Percentiles rank a stretch among this genome's conserved stretches.
Conservation (phyloP, 148 eudicot genomes). For the Dysphania ambrosioides region DNA sequence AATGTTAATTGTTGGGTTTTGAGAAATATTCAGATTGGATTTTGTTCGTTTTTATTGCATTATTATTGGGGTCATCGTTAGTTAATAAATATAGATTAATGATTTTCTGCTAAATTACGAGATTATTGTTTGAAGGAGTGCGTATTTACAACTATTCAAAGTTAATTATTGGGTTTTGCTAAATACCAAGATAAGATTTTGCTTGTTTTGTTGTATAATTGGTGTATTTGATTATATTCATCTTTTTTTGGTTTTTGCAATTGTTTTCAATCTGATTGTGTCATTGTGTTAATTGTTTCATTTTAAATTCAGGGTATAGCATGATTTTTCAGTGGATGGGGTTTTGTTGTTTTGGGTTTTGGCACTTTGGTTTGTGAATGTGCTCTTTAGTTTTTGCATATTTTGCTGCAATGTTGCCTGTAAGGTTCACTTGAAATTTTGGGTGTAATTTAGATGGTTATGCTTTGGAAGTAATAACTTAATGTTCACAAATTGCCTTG, state of each 20-base stretch:
- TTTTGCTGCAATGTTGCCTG: not conserved
- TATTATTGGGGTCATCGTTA: not conserved
- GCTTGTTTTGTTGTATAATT: too few species aligned
- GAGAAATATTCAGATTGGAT: not conserved
- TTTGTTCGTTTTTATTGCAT: not conserved
- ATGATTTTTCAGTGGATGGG: not conserved
- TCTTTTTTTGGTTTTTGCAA: too few species aligned
- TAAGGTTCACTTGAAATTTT: too few species aligned
- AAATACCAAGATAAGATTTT: too few species aligned
- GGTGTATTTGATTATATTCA: too few species aligned
- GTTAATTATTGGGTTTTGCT: too few species aligned
- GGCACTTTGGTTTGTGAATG: not conserved
- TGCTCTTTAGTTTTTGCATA: not conserved
- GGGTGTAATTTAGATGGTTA: too few species aligned
- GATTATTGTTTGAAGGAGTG: not conserved
- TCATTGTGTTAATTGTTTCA: not conserved
- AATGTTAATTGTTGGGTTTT: not conserved
- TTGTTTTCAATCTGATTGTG: not conserved
- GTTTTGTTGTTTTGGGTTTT: not conserved
- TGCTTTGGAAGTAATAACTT: not conserved
- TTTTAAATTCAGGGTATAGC: not conserved
- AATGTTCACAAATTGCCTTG: not conserved
- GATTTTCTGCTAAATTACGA: not conserved
- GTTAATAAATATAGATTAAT: too few species aligned
- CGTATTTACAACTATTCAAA: too few species aligned